Percentiles rank a stretch among this genome's conserved stretches.
Conservation (phyloP, 208 protist genomes). For the Leishmania lainsoni region DNA sequence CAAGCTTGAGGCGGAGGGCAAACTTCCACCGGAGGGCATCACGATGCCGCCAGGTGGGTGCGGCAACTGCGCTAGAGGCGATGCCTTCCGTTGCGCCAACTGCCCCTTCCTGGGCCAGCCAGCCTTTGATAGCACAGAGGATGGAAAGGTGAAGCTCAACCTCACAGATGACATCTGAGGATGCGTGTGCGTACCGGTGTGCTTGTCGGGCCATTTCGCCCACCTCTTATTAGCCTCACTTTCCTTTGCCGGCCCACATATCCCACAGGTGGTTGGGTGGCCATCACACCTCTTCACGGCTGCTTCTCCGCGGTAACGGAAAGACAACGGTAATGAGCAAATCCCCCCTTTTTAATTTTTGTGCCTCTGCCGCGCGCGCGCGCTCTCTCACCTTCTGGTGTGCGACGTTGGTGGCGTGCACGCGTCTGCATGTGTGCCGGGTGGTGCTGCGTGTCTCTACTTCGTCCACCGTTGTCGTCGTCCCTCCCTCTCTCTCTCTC, state of each 20-base stretch:
- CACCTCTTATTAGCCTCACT: neutral
- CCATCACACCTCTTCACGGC: neutral
- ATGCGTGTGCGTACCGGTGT: neutral
- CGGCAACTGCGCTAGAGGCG: slow-evolving; percentile 87
- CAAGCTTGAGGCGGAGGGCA: slow-evolving; percentile 48
- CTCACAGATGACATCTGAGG: slow-evolving; percentile 76
- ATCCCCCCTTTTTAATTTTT: neutral
- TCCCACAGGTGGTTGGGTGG: neutral
- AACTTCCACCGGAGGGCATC: slow-evolving; percentile 36
- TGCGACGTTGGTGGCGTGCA: no score
- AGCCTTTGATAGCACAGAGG: slow-evolving; percentile 78
- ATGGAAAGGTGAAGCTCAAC: slow-evolving; percentile 89
- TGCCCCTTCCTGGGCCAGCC: slow-evolving; percentile 89
- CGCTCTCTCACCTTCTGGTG: neutral
- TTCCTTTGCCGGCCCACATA: neutral
- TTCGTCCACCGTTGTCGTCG: neutral
- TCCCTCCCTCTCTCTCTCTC: neutral
- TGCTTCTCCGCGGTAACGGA: neutral
- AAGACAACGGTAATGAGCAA: neutral
- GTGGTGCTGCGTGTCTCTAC: neutral
- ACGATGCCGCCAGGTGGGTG: slow-evolving; percentile 78
- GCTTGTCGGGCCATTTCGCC: neutral
- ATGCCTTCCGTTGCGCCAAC: slow-evolving; percentile 90
- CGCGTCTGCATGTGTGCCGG: neutral
- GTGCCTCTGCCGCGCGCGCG: neutral